Percentiles rank a stretch among this genome's conserved stretches.
Conservation (phyloP, 495 filamentous ascomycete species). For the Jackrogersella minutella region DNA sequence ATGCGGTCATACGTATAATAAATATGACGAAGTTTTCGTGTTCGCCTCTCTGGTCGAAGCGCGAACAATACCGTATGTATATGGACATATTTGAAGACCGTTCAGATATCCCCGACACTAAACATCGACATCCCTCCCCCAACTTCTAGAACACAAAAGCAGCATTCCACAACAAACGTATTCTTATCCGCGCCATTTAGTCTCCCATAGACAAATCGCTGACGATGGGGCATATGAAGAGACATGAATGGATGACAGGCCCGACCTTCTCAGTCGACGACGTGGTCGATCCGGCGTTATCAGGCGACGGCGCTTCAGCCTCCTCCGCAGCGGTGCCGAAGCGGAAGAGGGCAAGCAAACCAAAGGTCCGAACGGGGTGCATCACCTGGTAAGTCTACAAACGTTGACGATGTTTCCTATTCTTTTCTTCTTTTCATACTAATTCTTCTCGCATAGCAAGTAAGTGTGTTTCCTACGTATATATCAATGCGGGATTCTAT, state of each 20-base stretch:
- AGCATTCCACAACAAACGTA: constrained; percentile 6
- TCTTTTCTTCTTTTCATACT: constrained; percentile 1
- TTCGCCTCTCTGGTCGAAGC: not conserved
- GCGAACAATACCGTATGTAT: too few species aligned
- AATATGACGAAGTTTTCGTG: constrained; percentile 26
- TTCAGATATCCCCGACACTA: constrained; percentile 2
- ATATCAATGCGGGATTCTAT: not conserved
- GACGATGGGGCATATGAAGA: constrained; percentile 17
- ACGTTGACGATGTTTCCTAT: not conserved
- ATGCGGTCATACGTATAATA: constrained; percentile 35
- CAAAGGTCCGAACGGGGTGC: constrained; percentile 38
- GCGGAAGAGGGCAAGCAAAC: constrained; percentile 38
- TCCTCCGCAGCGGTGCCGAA: constrained; percentile 5
- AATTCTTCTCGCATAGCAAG: constrained; percentile 28
- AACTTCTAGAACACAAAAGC: constrained; percentile 3
- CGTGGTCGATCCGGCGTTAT: constrained; percentile 17
- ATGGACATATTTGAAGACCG: constrained; percentile 11
- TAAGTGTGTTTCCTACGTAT: constrained; percentile 16
- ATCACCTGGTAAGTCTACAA: constrained; percentile 36
- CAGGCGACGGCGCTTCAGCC: not conserved
- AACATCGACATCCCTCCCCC: constrained; percentile 24
- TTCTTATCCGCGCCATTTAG: not conserved
- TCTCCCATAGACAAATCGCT: constrained; percentile 1
- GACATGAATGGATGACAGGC: constrained; percentile 5
- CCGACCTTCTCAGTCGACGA: constrained; percentile 18